A percentile compares a stretch with the other conserved stretches of the same genome.
phyloP scores from a whole-genome alignment of 2,329 filamentous ascomycete genomes.

The Parascedosporium putredinis region DNA sequence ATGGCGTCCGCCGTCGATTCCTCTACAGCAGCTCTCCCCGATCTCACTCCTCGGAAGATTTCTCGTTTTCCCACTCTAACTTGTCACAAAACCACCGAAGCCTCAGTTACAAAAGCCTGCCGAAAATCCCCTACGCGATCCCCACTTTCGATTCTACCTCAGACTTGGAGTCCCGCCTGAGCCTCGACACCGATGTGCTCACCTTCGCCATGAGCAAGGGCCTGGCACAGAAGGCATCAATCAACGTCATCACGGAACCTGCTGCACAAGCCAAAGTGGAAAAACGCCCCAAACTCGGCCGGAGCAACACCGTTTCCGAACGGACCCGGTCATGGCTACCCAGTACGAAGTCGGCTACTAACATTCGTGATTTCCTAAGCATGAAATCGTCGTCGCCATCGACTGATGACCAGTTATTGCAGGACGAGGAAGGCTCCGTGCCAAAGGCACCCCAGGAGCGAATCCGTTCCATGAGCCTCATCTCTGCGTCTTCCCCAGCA shows the following conservation, averaged over 20 bases:
- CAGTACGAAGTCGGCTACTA: slow-evolving; percentile 30
- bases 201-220: not conserved
- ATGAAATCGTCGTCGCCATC: not conserved
- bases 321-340: slow-evolving; percentile 43
- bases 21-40: slow-evolving; percentile 20
- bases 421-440: too few relatives aligned
- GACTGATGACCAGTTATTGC: too few relatives aligned
- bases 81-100: slow-evolving; percentile 23
- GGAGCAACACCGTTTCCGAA: slow-evolving; percentile 36
- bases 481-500: not conserved
- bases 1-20: slow-evolving; percentile 28
- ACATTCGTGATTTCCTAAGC: slow-evolving; percentile 20
- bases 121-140: slow-evolving; percentile 34
- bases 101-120: slow-evolving; percentile 12
- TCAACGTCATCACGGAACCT: not conserved
- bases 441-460: not conserved
- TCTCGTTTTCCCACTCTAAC: slow-evolving; percentile 11
- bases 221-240: not conserved
- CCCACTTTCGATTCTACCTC: slow-evolving; percentile 41
- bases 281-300: slow-evolving; percentile 20
- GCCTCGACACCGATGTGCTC: slow-evolving; percentile 18
- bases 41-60: slow-evolving; percentile 24
- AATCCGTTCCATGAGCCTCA: not conserved
- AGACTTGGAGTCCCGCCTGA: slow-evolving; percentile 36
- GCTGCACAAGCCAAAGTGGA: slow-evolving; percentile 6